A percentile compares a stretch with the other conserved stretches of the same genome.
Conservation (phyloP, 2,329 filamentous ascomycete species). For the Hypoxylon sp. region DNA sequence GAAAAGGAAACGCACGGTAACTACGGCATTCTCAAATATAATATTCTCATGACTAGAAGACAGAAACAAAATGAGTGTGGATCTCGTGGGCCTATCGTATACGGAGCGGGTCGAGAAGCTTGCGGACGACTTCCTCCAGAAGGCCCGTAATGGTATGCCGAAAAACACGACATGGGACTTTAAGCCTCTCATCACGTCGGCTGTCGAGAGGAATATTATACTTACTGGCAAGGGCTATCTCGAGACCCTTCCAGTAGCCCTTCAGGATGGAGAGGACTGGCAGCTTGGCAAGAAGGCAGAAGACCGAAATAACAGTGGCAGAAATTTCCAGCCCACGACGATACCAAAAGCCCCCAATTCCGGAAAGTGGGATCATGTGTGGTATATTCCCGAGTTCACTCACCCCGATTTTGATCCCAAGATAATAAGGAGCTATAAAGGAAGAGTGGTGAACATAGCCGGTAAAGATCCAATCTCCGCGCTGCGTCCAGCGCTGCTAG, state of each 20-base stretch:
- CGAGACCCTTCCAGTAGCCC: too few relatives aligned
- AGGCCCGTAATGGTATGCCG: neutral
- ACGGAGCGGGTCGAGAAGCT: too few relatives aligned
- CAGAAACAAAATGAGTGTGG: neutral
- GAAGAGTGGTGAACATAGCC: neutral
- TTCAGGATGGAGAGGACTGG: too few relatives aligned
- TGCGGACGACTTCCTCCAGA: too few relatives aligned
- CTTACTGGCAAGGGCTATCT: neutral
- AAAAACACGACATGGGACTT: neutral
- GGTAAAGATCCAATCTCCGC: slow-evolving; percentile 19
- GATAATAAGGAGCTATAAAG: neutral
- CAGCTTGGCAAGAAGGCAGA: too few relatives aligned
- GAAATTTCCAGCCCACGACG: too few relatives aligned
- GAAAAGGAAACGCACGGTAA: neutral
- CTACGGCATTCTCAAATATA: neutral
- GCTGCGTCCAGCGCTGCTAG: slow-evolving; percentile 47
- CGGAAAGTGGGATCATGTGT: slow-evolving; percentile 39
- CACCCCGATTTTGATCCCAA: slow-evolving; percentile 45
- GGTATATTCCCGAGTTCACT: slow-evolving; percentile 49
- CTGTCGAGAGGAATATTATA: neutral
- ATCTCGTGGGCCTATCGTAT: too few relatives aligned
- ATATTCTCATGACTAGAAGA: neutral
- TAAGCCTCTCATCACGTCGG: neutral
- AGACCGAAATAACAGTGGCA: too few relatives aligned
- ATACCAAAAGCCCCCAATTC: slow-evolving; percentile 14